These are phyloP conservation scores for Pachysolen tannophilus DNA, from an alignment of 805 yeast genomes.

Conservation along the genomic window DNA sequence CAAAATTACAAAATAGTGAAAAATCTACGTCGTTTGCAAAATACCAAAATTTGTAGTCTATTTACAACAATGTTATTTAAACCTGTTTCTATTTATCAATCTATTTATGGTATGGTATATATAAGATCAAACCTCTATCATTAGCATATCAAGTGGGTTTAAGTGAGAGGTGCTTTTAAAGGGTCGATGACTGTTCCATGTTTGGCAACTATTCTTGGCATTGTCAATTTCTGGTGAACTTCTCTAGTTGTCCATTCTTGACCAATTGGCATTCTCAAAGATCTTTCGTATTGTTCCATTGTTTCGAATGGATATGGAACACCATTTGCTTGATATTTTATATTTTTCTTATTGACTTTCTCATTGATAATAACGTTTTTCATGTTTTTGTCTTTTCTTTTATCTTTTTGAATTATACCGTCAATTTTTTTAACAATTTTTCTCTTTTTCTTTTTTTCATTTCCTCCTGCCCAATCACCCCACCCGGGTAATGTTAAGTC, in stretches of 20 bases:
- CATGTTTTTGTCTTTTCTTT: conserved; percentile 70
- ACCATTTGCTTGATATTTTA: conserved; percentile 78
- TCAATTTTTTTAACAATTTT: conserved; percentile 63
- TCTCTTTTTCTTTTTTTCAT: conserved; percentile 39
- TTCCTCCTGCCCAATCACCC: conserved; percentile 94
- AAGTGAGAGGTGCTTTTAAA: conserved; percentile 74
- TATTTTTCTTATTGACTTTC: conserved; percentile 71
- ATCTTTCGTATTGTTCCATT: conserved; percentile 89
- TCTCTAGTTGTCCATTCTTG: conserved; percentile 92
- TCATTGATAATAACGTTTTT: conserved; percentile 87
- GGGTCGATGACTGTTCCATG: conserved; percentile 92
- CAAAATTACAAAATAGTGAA: too few relatives aligned
- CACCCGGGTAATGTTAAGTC: conserved; percentile 92
- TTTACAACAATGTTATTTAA: too few relatives aligned
- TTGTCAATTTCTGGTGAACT: conserved; percentile 79
- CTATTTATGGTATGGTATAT: too few relatives aligned
- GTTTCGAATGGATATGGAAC: conserved; percentile 95
- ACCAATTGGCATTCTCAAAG: conserved; percentile 92
- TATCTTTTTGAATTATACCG: conserved; percentile 66
- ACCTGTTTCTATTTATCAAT: too few relatives aligned
- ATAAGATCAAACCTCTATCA: too few relatives aligned
- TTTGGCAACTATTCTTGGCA: conserved; percentile 81
- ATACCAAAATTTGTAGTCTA: too few relatives aligned
- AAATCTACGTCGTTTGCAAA: too few relatives aligned
- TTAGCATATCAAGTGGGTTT: conserved; percentile 11